Base-by-base conservation (phyloP, 2,329 filamentous ascomycete genomes). In the Endocalyx cinctus region DNA sequence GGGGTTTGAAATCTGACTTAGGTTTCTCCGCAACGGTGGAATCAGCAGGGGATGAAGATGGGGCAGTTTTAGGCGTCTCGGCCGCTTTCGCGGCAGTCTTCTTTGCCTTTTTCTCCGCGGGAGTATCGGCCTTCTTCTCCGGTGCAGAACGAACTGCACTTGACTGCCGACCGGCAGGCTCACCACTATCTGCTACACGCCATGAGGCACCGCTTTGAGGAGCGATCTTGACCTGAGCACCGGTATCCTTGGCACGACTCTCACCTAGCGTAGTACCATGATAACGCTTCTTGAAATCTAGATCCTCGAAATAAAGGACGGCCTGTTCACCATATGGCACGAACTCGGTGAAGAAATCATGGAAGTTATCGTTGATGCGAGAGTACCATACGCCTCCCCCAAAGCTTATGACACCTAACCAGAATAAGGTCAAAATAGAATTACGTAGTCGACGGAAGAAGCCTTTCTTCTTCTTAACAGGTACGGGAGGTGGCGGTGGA, bases 311-410 rank as follows among this genome's bases (percentile, higher is more conserved):
- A 66, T 94, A 97, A 17, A 94, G 78, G 28, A 98, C 90, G 13
- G 84, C 84, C 58, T 95, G 87, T 66, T 98, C 92, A 52, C 89
- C 92, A 48, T 85, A 95, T 15, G 92, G 92, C 13, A 98, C 67
- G 61, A 90, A 98, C 66, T 96, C 89, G 52, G 89, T 97, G 67
- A 98, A 98, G 70, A 96, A 92, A 63, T 98, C 92, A 66, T 98
- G 90, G 75, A 97, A 98, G 66, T 87, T 95, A 70, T 98, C 92
- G 56, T 84, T 94, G 62, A 92, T 75, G 45, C 94, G 79, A 35
- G 92, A 90, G 63, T 94, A 92, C 72, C 85, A 95, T 35, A 96
- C 82, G 47, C 90, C 88, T 45, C 88, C 88, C 35, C 77, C 85
- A 52, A 95, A 98, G 25, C 84, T 81, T 27, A 94, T 63, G 5